phyloP scores from a whole-genome alignment of 345 rosid genomes.

The Hibiscus tridactylites region DNA sequence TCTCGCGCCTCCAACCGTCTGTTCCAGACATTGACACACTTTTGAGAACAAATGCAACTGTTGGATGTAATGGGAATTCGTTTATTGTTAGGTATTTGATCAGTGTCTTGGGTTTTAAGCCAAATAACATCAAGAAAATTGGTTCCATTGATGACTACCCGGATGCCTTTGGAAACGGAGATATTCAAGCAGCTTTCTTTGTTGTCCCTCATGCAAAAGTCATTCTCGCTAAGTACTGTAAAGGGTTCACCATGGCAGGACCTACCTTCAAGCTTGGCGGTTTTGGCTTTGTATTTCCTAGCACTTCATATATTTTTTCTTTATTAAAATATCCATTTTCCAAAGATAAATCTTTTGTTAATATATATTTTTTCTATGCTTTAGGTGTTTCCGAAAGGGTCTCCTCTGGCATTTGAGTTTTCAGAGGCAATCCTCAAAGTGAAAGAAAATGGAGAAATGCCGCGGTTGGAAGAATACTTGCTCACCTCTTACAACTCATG shows the following conservation, averaged over 20 bases:
- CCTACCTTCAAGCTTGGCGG: conserved; percentile 21
- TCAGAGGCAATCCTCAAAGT: conserved; percentile 21
- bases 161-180: conserved; percentile 14
- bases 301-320: not conserved
- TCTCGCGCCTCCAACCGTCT: conserved; percentile 7
- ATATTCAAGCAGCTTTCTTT: conserved; percentile 22
- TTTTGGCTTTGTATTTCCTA: conserved; percentile 19
- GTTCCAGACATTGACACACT: conserved; percentile 6
- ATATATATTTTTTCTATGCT: not conserved
- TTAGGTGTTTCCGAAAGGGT: conserved; percentile 24
- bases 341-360: not conserved
- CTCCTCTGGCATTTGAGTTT: conserved; percentile 18
- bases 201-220: conserved; percentile 25
- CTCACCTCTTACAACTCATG: conserved; percentile 11
- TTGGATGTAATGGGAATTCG: conserved; percentile 18
- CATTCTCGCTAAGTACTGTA: conserved; percentile 23
- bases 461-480: conserved; percentile 5
- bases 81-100: conserved; percentile 19
- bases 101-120: conserved; percentile 7
- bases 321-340: not conserved
- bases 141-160: conserved; percentile 17
- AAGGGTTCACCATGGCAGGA: conserved; percentile 16
- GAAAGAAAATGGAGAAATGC: conserved; percentile 19
- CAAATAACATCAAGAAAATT: conserved; percentile 11
- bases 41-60: conserved; percentile 3